Conservation (phyloP, 305 asterid species). For the Withania somnifera region DNA sequence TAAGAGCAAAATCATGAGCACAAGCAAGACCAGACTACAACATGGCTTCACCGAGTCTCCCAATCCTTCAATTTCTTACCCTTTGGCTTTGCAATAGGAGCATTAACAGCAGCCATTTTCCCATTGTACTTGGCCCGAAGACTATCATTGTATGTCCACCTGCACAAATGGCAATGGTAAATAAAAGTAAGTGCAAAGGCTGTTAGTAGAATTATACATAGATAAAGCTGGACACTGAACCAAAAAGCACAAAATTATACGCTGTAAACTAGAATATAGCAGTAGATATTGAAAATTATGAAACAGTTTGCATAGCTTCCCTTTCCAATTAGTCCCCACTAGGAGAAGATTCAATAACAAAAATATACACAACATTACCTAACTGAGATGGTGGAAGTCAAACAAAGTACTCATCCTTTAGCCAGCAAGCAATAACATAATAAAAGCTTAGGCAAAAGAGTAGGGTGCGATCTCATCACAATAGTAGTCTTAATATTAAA, state of each 20-base stretch:
- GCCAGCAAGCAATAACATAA: not conserved
- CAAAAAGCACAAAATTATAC: not conserved
- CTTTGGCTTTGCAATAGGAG: conserved; percentile 73
- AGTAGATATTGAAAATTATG: not conserved
- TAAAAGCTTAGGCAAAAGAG: not conserved
- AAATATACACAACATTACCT: not conserved
- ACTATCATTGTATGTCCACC: conserved; percentile 86
- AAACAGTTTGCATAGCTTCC: not conserved
- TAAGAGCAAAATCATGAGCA: not conserved
- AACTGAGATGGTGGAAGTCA: not conserved
- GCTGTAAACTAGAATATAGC: not conserved
- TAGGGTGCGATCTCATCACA: not conserved
- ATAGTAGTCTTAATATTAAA: not conserved
- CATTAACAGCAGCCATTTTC: conserved; percentile 90
- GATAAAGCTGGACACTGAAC: not conserved
- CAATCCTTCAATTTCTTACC: conserved; percentile 91
- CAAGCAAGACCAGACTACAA: not conserved
- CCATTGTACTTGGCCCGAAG: conserved; percentile 79
- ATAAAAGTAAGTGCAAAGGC: not conserved
- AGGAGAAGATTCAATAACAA: not conserved
- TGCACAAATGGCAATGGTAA: conserved; percentile 24
- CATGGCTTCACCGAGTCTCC: conserved; percentile 38
- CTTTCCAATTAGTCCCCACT: not conserved
- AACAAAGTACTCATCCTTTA: not conserved
- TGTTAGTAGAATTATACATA: not conserved